Percentiles rank a stretch among this genome's conserved stretches.
Conservation (phyloP, 495 filamentous ascomycete genomes). For the Halenospora varia region DNA sequence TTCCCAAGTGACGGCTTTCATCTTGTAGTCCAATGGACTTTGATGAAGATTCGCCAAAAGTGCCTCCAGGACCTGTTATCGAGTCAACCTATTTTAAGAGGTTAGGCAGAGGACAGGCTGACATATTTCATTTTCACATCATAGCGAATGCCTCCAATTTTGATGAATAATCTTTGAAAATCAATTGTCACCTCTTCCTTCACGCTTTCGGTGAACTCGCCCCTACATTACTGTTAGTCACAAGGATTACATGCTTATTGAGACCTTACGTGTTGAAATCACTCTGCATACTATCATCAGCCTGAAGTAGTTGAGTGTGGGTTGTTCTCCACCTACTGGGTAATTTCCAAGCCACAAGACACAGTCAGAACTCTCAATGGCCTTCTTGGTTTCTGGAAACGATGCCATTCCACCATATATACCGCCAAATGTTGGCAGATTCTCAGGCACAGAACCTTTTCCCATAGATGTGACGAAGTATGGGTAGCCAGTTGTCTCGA, state of each 20-base stretch:
- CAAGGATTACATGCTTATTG: background rate
- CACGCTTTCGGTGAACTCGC: slow-evolving; percentile 33
- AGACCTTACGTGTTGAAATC: slow-evolving; percentile 26
- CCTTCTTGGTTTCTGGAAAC: slow-evolving; percentile 16
- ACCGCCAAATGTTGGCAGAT: slow-evolving; percentile 28
- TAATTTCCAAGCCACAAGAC: slow-evolving; percentile 35
- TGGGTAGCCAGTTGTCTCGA: slow-evolving; percentile 29
- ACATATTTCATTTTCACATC: slow-evolving; percentile 32
- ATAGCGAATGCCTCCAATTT: slow-evolving; percentile 26
- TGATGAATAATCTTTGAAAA: slow-evolving; percentile 37
- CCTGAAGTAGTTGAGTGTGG: slow-evolving; percentile 15
- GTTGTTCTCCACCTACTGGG: slow-evolving; percentile 24
- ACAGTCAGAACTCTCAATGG: slow-evolving; percentile 31
- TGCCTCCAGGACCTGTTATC: slow-evolving; percentile 15
- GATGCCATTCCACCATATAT: slow-evolving; percentile 29
- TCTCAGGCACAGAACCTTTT: slow-evolving; percentile 33
- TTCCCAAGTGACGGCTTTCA: slow-evolving; percentile 17
- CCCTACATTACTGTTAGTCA: slow-evolving; percentile 16
- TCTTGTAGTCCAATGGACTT: slow-evolving; percentile 15
- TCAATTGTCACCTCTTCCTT: slow-evolving; percentile 27
- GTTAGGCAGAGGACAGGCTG: background rate
- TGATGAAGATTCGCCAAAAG: slow-evolving; percentile 23
- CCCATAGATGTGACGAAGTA: slow-evolving; percentile 32
- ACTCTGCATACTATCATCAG: slow-evolving; percentile 3
- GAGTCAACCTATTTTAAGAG: background rate